Percentiles rank a stretch among this genome's conserved stretches.
Conservation (phyloP, 2,329 filamentous ascomycete genomes). For the Cercospora nicotianae region DNA sequence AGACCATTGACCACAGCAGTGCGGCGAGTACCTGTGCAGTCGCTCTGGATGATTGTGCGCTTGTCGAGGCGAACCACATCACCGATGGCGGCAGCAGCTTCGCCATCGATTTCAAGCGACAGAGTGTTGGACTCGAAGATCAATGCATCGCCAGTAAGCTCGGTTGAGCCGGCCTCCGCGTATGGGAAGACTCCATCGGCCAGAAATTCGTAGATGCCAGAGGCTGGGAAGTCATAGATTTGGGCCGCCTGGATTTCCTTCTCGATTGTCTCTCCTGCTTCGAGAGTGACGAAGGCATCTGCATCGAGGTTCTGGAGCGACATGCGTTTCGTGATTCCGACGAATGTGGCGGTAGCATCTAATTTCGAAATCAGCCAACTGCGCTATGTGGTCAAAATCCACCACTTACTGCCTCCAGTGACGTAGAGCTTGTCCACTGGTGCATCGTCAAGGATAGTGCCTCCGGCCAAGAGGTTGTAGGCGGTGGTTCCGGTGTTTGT, state of each 20-base stretch:
- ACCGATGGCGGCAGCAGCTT: background rate
- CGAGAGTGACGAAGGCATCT: background rate
- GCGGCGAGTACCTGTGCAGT: background rate
- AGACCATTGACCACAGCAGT: background rate
- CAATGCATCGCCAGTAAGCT: background rate
- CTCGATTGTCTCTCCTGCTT: background rate
- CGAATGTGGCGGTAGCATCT: background rate
- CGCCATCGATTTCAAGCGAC: background rate
- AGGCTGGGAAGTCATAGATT: background rate
- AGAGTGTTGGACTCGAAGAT: background rate
- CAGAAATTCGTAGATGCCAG: background rate
- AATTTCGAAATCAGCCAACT: background rate
- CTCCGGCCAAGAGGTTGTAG: background rate
- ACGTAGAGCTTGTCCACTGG: conserved; percentile 2
- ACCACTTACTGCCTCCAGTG: background rate
- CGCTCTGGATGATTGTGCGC: background rate
- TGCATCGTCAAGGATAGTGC: background rate
- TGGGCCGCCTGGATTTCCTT: background rate
- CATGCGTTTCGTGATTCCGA: background rate
- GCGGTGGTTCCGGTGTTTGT: background rate
- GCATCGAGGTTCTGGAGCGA: background rate
- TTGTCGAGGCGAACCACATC: background rate
- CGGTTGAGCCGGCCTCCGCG: background rate
- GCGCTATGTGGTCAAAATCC: background rate
- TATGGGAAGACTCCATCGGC: background rate